phyloP scores from a whole-genome alignment of 2,329 filamentous ascomycete genomes.

The Cladosporium sp. region DNA sequence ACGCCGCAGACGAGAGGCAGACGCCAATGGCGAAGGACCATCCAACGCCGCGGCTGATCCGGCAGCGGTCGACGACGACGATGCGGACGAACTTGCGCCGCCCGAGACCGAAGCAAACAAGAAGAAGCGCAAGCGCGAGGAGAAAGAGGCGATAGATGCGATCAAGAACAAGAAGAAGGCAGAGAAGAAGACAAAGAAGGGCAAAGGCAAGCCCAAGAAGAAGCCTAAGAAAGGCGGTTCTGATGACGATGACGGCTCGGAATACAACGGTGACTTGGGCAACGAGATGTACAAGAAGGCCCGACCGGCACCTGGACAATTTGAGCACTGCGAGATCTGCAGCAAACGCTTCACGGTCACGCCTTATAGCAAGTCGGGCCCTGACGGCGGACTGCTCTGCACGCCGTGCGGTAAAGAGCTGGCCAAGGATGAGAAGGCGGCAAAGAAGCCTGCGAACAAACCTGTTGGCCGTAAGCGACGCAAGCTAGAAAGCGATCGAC shows the following conservation, averaged over 20 bases:
- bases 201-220: constrained; percentile 53
- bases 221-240: constrained; percentile 46
- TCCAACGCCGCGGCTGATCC: constrained; percentile 33
- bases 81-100: constrained; percentile 28
- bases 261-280: constrained; percentile 48
- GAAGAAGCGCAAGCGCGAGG: constrained; percentile 59
- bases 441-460: constrained; percentile 59
- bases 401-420: constrained; percentile 75
- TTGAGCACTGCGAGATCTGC: constrained; percentile 84
- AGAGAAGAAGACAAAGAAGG: constrained; percentile 23
- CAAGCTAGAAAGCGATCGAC: constrained; percentile 76
- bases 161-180: constrained; percentile 41
- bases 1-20: constrained; percentile 52
- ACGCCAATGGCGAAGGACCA: constrained; percentile 17
- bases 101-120: constrained; percentile 42
- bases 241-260: constrained; percentile 43
- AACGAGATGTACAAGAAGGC: constrained; percentile 57
- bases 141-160: constrained; percentile 47
- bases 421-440: constrained; percentile 63
- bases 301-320: constrained; percentile 73
- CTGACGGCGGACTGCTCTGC: constrained; percentile 84
- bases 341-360: constrained; percentile 90
- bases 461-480: constrained; percentile 64
- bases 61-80: constrained; percentile 34
- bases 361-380: constrained; percentile 78